A percentile compares a stretch with the other conserved stretches of the same genome.
Conservation (phyloP, 2,329 filamentous ascomycete species). For the Pseudocercospora ulei region DNA sequence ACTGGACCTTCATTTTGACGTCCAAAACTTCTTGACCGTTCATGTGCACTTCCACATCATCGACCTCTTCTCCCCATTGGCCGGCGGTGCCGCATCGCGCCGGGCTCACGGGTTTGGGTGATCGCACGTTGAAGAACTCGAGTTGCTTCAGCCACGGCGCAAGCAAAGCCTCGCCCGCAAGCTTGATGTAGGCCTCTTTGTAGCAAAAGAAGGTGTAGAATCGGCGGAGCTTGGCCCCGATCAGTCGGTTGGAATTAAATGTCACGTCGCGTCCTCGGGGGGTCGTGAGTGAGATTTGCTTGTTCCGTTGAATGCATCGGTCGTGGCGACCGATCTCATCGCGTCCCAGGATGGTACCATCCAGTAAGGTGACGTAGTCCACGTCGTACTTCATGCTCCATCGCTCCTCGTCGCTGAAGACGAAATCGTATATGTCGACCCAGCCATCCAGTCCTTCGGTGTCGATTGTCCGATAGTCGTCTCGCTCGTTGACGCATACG, state of each 20-base stretch:
- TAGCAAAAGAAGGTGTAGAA: conserved; percentile 74
- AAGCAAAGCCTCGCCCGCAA: conserved; percentile 67
- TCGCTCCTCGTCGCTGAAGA: conserved; percentile 56
- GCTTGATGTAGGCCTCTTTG: conserved; percentile 73
- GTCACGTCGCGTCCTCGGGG: conserved; percentile 32
- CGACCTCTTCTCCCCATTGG: conserved; percentile 41
- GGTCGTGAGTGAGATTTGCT: conserved; percentile 36
- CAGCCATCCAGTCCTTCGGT: conserved; percentile 55
- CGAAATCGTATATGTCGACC: conserved; percentile 62
- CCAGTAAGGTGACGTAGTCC: conserved; percentile 39
- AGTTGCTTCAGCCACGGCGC: conserved; percentile 62
- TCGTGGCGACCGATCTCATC: conserved; percentile 40
- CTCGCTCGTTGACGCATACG: conserved; percentile 63
- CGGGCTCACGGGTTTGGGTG: conserved; percentile 42
- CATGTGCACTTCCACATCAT: conserved; percentile 45
- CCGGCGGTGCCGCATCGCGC: conserved; percentile 40
- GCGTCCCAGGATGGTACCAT: conserved; percentile 37
- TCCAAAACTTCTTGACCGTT: conserved; percentile 42
- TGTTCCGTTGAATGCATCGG: conserved; percentile 36
- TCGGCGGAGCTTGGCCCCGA: conserved; percentile 54
- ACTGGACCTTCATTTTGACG: conserved; percentile 49
- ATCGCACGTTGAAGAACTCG: conserved; percentile 56
- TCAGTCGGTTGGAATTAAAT: conserved; percentile 41
- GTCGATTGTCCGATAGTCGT: conserved; percentile 51
- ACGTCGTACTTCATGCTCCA: conserved; percentile 51